These are phyloP conservation scores for Datura wrightii DNA, from an alignment of 257 asterid genomes.

Conservation along the genomic window DNA sequence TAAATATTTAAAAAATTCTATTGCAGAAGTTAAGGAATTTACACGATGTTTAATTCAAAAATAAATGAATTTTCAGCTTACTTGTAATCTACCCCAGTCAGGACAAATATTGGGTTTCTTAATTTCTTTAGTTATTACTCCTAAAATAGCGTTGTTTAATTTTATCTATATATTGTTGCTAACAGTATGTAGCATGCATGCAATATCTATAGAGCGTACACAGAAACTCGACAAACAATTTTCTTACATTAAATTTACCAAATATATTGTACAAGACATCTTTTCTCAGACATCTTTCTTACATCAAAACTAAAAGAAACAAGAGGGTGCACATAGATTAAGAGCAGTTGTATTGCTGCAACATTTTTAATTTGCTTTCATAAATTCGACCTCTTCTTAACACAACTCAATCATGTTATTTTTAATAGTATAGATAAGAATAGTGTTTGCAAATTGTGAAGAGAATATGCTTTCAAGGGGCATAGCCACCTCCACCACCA, in stretches of 20 bases:
- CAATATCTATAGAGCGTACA: slow-evolving; percentile 20
- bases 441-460: not conserved
- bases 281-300: not conserved
- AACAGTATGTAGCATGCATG: slow-evolving; percentile 32
- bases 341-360: not conserved
- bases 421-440: not conserved
- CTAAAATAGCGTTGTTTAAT: too few relatives aligned
- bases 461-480: slow-evolving; percentile 40
- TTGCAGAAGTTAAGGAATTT: too few relatives aligned
- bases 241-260: not conserved
- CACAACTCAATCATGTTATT: not conserved
- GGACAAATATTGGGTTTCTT: too few relatives aligned
- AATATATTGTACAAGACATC: not conserved
- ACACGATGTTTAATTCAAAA: too few relatives aligned
- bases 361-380: not conserved
- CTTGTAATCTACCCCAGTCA: too few relatives aligned
- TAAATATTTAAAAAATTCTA: too few relatives aligned
- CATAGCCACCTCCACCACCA: slow-evolving; percentile 56
- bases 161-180: too few relatives aligned
- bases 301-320: not conserved
- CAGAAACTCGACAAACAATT: not conserved
- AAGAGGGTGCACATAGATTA: slow-evolving; percentile 4
- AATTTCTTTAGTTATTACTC: too few relatives aligned
- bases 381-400: not conserved
- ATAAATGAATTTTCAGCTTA: too few relatives aligned